phyloP scores from a whole-genome alignment of 1,284 basidiomycete species.

The Puccinia coronata region DNA sequence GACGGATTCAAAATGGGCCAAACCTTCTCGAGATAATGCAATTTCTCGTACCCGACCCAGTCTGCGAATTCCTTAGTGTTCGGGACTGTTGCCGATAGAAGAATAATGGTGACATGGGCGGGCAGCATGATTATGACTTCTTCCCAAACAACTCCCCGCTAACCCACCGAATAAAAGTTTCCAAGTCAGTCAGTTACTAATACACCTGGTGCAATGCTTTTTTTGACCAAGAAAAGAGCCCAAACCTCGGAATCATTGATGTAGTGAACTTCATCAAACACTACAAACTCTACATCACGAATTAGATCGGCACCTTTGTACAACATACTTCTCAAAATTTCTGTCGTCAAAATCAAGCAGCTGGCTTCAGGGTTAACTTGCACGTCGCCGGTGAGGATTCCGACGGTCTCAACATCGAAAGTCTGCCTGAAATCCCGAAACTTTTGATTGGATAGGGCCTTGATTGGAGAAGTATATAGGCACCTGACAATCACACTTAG shows the following conservation, averaged over 20 bases:
- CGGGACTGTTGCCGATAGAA: slow-evolving; percentile 95
- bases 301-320: slow-evolving; percentile 99
- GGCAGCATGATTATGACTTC: slow-evolving; percentile 99
- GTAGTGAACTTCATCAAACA: slow-evolving; percentile 99
- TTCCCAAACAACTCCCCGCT: slow-evolving; percentile 99
- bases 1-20: slow-evolving; percentile 6
- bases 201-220: neutral
- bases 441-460: slow-evolving; percentile 98
- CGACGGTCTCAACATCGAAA: slow-evolving; percentile 86
- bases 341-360: slow-evolving; percentile 87
- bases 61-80: slow-evolving; percentile 98
- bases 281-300: slow-evolving; percentile 97
- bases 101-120: slow-evolving; percentile 93
- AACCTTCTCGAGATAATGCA: neutral
- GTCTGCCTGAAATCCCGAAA: slow-evolving; percentile 98
- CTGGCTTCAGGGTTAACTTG: slow-evolving; percentile 98
- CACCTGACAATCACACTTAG: slow-evolving; percentile 65
- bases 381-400: slow-evolving; percentile 97
- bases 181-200: slow-evolving; percentile 23
- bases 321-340: slow-evolving; percentile 96
- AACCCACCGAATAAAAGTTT: slow-evolving; percentile 38
- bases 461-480: slow-evolving; percentile 98
- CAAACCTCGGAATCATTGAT: slow-evolving; percentile 96
- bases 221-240: slow-evolving; percentile 11
- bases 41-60: slow-evolving; percentile 85